Percentiles rank a stretch among this genome's conserved stretches.
These are phyloP conservation scores for Ophiocordyceps camponoti-saundersi DNA, from an alignment of 2,329 filamentous ascomycete genomes.

Conservation along the genomic window DNA sequence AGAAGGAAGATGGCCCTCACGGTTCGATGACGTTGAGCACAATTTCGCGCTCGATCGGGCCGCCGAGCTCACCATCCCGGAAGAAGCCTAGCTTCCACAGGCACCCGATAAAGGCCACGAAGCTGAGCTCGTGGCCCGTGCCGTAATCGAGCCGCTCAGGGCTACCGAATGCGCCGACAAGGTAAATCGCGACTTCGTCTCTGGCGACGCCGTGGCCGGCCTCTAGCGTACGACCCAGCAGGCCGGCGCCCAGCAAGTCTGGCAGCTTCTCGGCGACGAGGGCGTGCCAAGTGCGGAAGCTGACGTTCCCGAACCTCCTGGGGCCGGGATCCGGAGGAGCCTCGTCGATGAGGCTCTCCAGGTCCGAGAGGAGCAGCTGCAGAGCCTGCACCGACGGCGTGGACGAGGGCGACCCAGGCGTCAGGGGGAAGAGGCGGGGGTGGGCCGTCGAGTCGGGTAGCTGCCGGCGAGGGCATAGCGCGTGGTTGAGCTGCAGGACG, in stretches of 20 bases:
- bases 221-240: constrained; percentile 13
- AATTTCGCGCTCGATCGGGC: constrained; percentile 57
- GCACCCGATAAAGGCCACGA: constrained; percentile 75
- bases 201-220: constrained; percentile 26
- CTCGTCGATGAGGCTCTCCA: constrained; percentile 54
- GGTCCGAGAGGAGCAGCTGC: constrained; percentile 44
- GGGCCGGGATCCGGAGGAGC: constrained; percentile 75
- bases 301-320: constrained; percentile 79
- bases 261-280: constrained; percentile 45
- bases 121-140: constrained; percentile 90
- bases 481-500: constrained; percentile 74
- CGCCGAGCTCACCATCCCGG: constrained; percentile 29
- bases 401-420: constrained; percentile 19
- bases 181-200: constrained; percentile 60
- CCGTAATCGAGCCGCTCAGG: constrained; percentile 84
- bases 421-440: constrained; percentile 23
- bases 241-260: constrained; percentile 11
- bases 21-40: constrained; percentile 71
- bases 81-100: constrained; percentile 87
- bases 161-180: constrained; percentile 77
- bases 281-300: constrained; percentile 71
- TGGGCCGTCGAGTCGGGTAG: constrained; percentile 7
- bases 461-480: constrained; percentile 56
- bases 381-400: constrained; percentile 44
- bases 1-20: constrained; percentile 21